Base-by-base conservation (phyloP, 2,329 filamentous ascomycete species). In the Zymoseptoria ardabiliae region DNA sequence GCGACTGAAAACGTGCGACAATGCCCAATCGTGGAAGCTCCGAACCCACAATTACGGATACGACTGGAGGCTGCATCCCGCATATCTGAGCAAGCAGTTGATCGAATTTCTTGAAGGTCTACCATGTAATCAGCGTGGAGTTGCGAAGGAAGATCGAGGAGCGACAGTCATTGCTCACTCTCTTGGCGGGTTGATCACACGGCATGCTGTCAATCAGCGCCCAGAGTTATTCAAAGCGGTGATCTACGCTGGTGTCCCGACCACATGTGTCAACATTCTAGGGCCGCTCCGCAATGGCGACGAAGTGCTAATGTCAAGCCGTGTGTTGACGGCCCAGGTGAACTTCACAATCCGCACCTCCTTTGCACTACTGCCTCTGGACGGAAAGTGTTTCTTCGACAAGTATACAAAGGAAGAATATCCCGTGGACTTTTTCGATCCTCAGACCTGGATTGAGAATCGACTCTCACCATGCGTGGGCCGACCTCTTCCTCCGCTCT, bases 281-380 rank as follows among this genome's bases (percentile, higher is more conserved):
- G 93, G 93, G 0, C 92, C 92, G 0, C 74, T 97, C 11, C 86
- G 92, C 41, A 93, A 96, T 67, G 92, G 92, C n/a, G 92, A 97
- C 70, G 89, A 92, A 19, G 91, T 97, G 0, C 81, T 96, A 0
- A 80, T 97, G 60, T 96, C 92, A 68, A 91, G 91, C 62, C 90
- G 90, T 65, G 88, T 97, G 0, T 81, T 97, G 17, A 96, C 91
- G 0, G 91, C 93, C 0, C 90, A 94, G 70, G 92, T 96, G 66
- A 96, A 96, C 74, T 96, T 97, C 69, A 91, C 89, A 0, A 85
- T 97, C 54, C 84, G 93, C 7, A 96, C 91, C 0, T 92, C 86
- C 50, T 97, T 90, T 69, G 85, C 87, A 10, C 85, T 97, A 8
- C 80, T 97, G 0, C 93, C 93, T 0, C 87, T 96, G 59, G 87